A percentile compares a stretch with the other conserved stretches of the same genome.
phyloP scores from a whole-genome alignment of 192 early-diverging fungal genomes.

The Umbelopsis ramanniana region DNA sequence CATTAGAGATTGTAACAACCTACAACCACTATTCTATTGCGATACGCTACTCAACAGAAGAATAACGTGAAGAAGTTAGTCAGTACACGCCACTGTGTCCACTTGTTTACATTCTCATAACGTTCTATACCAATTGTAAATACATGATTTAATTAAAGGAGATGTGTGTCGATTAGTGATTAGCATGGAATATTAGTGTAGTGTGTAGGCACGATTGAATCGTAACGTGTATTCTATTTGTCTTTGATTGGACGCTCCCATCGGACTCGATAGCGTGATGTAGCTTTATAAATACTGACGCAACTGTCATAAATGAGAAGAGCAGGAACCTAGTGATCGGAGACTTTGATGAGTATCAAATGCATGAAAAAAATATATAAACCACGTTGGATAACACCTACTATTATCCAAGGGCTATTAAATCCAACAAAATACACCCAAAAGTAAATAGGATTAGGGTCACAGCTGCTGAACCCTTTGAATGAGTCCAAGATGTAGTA shows the following conservation, averaged over 20 bases:
- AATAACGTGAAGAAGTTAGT: too few species aligned
- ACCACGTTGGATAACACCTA: too few species aligned
- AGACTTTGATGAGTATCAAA: not conserved
- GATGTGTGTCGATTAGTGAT: not conserved
- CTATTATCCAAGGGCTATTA: conserved; percentile 85
- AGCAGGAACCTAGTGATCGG: not conserved
- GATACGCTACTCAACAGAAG: too few species aligned
- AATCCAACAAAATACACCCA: conserved; percentile 89
- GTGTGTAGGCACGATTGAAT: not conserved
- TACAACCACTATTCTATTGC: too few species aligned
- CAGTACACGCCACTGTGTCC: not conserved
- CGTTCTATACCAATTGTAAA: not conserved
- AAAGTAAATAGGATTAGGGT: conserved; percentile 82
- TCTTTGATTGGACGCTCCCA: conserved; percentile 3
- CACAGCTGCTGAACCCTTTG: conserved; percentile 68
- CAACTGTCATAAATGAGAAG: not conserved
- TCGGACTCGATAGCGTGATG: not conserved
- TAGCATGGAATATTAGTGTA: not conserved
- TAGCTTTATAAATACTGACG: not conserved
- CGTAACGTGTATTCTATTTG: not conserved
- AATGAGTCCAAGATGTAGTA: conserved; percentile 78
- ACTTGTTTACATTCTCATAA: not conserved
- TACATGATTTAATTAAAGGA: not conserved
- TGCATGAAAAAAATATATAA: not conserved
- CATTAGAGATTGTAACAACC: too few species aligned